Conservation (phyloP, 1,139 yeast genomes). For the Zygoascus meyerae region DNA sequence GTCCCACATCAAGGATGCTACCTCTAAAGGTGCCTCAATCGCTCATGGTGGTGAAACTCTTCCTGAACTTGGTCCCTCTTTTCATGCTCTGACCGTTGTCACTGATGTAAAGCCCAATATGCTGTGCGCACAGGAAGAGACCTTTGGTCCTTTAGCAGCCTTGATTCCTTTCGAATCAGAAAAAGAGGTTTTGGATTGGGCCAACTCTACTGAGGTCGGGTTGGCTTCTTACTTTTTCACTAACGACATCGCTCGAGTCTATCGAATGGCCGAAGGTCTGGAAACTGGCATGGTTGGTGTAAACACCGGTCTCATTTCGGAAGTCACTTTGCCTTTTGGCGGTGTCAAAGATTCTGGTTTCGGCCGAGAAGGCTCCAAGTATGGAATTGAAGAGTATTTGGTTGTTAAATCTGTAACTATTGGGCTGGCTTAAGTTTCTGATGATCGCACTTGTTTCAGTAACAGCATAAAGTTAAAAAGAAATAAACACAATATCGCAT, state of each 20-base stretch:
- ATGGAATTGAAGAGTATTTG: constrained; percentile 68
- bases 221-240: constrained; percentile 77
- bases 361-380: constrained; percentile 72
- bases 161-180: constrained; percentile 51
- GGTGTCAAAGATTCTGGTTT: constrained; percentile 74
- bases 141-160: constrained; percentile 89
- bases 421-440: not conserved
- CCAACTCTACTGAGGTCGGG: constrained; percentile 66
- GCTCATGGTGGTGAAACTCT: constrained; percentile 60
- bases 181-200: constrained; percentile 60
- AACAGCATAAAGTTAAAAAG: too few relatives aligned
- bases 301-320: constrained; percentile 65
- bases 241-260: constrained; percentile 51
- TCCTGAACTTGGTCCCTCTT: constrained; percentile 59
- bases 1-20: constrained; percentile 65
- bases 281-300: constrained; percentile 74
- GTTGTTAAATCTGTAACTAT: constrained; percentile 52
- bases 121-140: constrained; percentile 63
- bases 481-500: too few relatives aligned
- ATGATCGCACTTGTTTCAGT: not conserved
- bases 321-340: constrained; percentile 67
- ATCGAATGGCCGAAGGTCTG: constrained; percentile 60
- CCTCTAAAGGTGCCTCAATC: constrained; percentile 61
- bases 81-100: constrained; percentile 68
- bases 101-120: constrained; percentile 58